Percentiles rank a stretch among this genome's conserved stretches.
These are phyloP conservation scores for Diospyros lotus DNA, from an alignment of 148 eudicot genomes.

Conservation along the genomic window DNA sequence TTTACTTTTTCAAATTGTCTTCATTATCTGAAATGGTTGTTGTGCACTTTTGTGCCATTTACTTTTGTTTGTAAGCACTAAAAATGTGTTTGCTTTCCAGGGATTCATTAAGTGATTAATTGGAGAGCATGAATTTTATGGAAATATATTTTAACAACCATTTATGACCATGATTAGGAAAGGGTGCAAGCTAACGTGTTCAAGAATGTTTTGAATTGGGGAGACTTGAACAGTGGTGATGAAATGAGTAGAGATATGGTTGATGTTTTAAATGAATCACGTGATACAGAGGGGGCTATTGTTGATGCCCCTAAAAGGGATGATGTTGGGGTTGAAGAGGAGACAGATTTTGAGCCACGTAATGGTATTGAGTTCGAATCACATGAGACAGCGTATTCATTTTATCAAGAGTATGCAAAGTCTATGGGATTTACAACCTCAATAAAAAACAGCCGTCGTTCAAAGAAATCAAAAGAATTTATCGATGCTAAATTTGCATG, in stretches of 20 bases:
- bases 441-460: conserved; percentile 45
- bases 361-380: conserved; percentile 46
- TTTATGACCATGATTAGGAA: conserved; percentile 6
- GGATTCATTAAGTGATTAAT: neutral
- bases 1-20: neutral
- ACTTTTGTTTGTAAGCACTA: neutral
- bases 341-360: conserved; percentile 40
- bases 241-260: conserved; percentile 25
- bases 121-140: neutral
- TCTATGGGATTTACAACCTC: conserved; percentile 55
- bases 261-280: conserved; percentile 26
- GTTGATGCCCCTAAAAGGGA: conserved; percentile 16
- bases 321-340: conserved; percentile 22
- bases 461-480: conserved; percentile 47
- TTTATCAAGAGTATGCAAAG: conserved; percentile 50
- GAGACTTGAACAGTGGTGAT: conserved; percentile 10
- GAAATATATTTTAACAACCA: neutral
- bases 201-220: neutral
- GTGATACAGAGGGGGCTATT: conserved; percentile 20
- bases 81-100: neutral
- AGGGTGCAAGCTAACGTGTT: neutral
- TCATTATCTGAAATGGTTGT: conserved; percentile 6
- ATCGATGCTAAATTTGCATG: conserved; percentile 52
- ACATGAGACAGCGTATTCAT: conserved; percentile 46
- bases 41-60: neutral